Evolutionary conservation across 257 asterid genomes (phyloP), one percentile per base, ranked within the genome.

Genomic region (Ophiorrhiza pumila): DNA sequence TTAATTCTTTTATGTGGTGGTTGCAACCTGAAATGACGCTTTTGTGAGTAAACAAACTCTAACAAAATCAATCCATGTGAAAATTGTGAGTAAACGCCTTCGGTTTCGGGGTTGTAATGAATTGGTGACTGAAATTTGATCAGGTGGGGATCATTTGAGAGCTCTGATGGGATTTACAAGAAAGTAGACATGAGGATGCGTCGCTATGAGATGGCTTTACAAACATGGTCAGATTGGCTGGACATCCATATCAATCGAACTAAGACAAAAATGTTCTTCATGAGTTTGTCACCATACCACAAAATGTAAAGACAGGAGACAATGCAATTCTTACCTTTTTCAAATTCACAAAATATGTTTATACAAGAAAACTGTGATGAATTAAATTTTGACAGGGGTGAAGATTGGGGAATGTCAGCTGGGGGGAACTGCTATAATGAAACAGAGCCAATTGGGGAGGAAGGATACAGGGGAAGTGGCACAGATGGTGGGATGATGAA

Each of bases 151-250:
- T 82, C 89, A 2, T 86, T 84, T 25, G 78, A 69, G 10, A 75
- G 80, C 71, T 66, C 82, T 0, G 79, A 82, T 65, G 81, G 82
- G 34, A 79, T 80, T 9, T 77, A 78, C 71, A 79, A 82, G 53
- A 75, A 60, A 55, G 84, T 82, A 7, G 77, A 23, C 8, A 76
- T 58, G 78, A 76, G 53, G 71, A 70, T 70, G 0, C 84, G 85
- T 0, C 79, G 73, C 10, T 82, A 78, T 49, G 91, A 82, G 57
- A 82, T 84, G 86, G 85, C 87, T 13, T 34, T 86, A 32, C 80
- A 77, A n/a, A 84, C 89, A 7, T 86, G 91, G 91, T 76, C 89
- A 18, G 83, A 86, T 63, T 84, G 91, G 91, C 52, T 86, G 74
- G 88, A 82, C 2, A 53, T 84, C 65, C 80, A 86, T 72, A 61